These are phyloP conservation scores for Luffa aegyptiaca DNA, from an alignment of 306 rosid genomes.

Conservation along the genomic window DNA sequence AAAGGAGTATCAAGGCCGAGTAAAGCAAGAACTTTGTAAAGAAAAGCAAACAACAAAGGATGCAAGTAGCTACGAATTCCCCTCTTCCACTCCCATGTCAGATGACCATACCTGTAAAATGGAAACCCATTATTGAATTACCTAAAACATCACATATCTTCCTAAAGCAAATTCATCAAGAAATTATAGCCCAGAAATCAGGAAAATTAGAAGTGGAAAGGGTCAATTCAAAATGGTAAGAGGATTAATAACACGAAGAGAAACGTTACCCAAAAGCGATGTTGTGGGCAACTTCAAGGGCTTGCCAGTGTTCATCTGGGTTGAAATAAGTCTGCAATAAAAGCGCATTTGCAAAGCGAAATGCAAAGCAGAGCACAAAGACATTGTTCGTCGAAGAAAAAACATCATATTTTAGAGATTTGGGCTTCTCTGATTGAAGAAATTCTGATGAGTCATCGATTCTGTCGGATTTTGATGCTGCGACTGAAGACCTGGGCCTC, in stretches of 20 bases:
- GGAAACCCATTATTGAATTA: conserved; percentile 5
- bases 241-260: background rate
- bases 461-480: conserved; percentile 6
- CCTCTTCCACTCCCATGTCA: conserved; percentile 93
- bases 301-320: conserved; percentile 98
- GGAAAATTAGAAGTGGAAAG: background rate
- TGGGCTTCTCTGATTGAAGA: conserved; percentile 14
- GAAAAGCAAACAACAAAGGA: conserved; percentile 67
- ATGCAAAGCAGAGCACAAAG: conserved; percentile 44
- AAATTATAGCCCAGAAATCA: background rate
- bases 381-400: conserved; percentile 26
- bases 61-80: conserved; percentile 86
- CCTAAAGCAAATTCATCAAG: background rate
- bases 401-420: background rate
- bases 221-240: background rate
- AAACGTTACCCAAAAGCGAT: conserved; percentile 56
- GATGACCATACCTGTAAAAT: conserved; percentile 62
- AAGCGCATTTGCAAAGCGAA: conserved; percentile 65
- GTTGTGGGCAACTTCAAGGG: conserved; percentile 86
- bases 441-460: conserved; percentile 10
- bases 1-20: conserved; percentile 61
- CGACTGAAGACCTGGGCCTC: conserved; percentile 7
- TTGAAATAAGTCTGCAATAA: conserved; percentile 76
- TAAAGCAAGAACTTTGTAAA: conserved; percentile 52
- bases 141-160: background rate